phyloP scores from a whole-genome alignment of 768 basidiomycete genomes.

The Leucocoprinus sp. region DNA sequence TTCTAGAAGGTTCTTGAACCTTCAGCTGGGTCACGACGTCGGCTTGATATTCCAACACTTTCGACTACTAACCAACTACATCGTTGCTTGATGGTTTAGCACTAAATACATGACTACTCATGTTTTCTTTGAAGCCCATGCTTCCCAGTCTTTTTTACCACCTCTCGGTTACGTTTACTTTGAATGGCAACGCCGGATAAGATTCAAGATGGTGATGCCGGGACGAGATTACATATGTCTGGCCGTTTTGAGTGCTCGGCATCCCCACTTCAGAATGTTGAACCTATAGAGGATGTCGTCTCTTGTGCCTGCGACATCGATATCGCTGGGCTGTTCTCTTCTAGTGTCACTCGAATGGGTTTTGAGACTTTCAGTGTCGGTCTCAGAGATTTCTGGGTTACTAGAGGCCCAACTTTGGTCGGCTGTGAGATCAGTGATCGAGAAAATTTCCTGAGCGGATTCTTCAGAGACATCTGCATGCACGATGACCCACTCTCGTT shows the following conservation, averaged over 20 bases:
- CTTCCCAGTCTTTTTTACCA: conserved; percentile 4
- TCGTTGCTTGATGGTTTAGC: too few relatives aligned
- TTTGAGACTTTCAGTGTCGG: conserved; percentile 10
- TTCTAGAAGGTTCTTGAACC: too few relatives aligned
- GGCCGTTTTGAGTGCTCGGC: not conserved
- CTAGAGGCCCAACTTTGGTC: not conserved
- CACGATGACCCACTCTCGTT: not conserved
- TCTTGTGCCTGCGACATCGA: too few relatives aligned
- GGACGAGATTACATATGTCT: not conserved
- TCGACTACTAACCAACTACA: too few relatives aligned
- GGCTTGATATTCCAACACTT: too few relatives aligned
- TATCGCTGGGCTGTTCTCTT: not conserved
- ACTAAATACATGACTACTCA: too few relatives aligned
- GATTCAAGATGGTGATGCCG: too few relatives aligned
- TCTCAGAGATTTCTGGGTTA: conserved; percentile 1
- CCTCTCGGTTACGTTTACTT: not conserved
- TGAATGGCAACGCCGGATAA: too few relatives aligned
- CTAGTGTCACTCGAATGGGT: conserved; percentile 12
- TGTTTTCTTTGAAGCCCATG: conserved; percentile 7
- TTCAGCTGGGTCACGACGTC: too few relatives aligned
- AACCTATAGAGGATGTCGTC: too few relatives aligned
- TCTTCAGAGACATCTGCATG: not conserved
- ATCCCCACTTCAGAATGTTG: too few relatives aligned
- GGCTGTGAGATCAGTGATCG: not conserved
- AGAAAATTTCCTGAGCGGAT: conserved; percentile 5